These are phyloP conservation scores for Talaromyces adpressus DNA, from an alignment of 495 filamentous ascomycete species.

Conservation along the genomic window DNA sequence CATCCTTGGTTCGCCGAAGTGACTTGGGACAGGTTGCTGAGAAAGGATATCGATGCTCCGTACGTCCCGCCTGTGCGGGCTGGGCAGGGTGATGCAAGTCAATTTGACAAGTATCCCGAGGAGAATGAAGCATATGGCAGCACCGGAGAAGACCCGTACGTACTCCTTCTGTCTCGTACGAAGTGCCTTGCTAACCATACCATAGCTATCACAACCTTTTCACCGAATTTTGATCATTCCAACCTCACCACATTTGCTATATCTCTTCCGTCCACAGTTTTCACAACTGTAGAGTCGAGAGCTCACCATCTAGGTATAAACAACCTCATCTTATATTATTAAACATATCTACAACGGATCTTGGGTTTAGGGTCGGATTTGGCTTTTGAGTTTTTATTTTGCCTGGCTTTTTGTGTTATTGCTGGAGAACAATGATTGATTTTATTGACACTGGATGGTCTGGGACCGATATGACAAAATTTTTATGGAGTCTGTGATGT, in stretches of 20 bases:
- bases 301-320: background rate
- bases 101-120: constrained; percentile 97
- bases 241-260: background rate
- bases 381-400: background rate
- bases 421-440: background rate
- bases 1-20: constrained; percentile 97
- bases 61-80: constrained; percentile 96
- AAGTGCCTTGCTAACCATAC: background rate
- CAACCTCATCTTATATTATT: background rate
- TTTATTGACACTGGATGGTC: background rate
- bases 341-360: background rate
- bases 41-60: constrained; percentile 96
- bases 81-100: constrained; percentile 89
- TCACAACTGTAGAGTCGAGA: background rate
- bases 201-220: constrained; percentile 64
- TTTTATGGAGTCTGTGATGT: background rate
- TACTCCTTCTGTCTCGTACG: constrained; percentile 17
- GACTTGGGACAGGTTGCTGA: constrained; percentile 87
- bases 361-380: background rate
- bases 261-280: background rate
- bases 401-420: background rate
- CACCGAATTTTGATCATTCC: constrained; percentile 52
- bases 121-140: constrained; percentile 87
- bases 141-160: constrained; percentile 73
- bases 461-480: background rate